These are phyloP conservation scores for Nakazawaea pomicola DNA, from an alignment of 805 yeast species.

Conservation along the genomic window DNA sequence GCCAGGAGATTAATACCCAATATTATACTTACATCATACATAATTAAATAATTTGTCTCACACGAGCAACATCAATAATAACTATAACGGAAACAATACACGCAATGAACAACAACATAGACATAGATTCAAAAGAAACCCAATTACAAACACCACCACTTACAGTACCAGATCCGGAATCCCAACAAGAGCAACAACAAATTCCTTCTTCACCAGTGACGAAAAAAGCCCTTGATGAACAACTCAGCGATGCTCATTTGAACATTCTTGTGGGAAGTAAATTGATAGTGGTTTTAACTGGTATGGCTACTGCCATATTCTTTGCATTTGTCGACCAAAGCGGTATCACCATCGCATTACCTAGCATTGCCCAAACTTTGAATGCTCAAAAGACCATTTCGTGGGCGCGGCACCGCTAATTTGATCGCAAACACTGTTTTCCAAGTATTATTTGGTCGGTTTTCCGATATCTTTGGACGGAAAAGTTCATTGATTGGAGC, in stretches of 20 bases:
- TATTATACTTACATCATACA: no score
- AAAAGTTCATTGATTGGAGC: constrained; percentile 37
- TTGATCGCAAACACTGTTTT: constrained; percentile 47
- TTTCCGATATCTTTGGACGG: constrained; percentile 51
- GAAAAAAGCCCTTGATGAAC: constrained; percentile 6
- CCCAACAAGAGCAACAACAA: no score
- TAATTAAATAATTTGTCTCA: no score
- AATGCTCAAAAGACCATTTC: constrained; percentile 40
- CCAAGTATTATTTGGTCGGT: constrained; percentile 47
- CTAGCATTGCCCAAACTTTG: constrained; percentile 40
- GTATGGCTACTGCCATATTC: constrained; percentile 8
- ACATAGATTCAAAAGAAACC: no score
- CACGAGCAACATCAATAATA: no score
- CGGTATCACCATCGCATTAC: constrained; percentile 43
- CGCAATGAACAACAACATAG: no score
- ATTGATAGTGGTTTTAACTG: constrained; percentile 10
- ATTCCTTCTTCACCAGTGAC: no score
- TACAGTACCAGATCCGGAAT: not conserved
- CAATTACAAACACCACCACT: not conserved
- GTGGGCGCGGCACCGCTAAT: constrained; percentile 53
- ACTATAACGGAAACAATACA: no score
- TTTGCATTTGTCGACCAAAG: constrained; percentile 43
- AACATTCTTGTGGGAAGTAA: constrained; percentile 1
- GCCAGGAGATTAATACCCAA: no score
- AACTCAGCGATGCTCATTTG: constrained; percentile 12